Evolutionary conservation across 306 rosid genomes (phyloP).

Genomic region (Medicago lupulina): DNA sequence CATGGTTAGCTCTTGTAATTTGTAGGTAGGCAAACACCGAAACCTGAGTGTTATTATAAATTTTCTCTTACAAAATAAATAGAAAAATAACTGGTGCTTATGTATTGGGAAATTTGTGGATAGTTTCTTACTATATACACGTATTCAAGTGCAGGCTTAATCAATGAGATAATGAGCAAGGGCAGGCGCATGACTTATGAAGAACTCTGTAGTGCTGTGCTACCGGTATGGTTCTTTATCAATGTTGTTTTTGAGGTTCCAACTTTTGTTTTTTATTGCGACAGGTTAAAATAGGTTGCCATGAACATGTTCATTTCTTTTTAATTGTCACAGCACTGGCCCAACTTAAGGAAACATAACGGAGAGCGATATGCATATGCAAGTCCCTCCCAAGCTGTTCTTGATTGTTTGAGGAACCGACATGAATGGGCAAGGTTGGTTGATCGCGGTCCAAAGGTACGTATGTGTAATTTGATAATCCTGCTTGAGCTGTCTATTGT

Average conservation of each 20-base stretch:
- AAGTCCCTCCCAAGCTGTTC: constrained; percentile 97
- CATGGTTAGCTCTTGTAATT: constrained; percentile 20
- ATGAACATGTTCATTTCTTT: constrained; percentile 31
- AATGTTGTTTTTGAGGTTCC: constrained; percentile 30
- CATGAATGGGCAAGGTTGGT: constrained; percentile 97
- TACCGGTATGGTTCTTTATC: constrained; percentile 70
- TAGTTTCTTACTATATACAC: constrained; percentile 41
- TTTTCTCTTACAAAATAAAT: neutral
- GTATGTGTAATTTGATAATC: constrained; percentile 24
- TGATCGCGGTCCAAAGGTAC: constrained; percentile 98
- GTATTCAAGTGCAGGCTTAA: constrained; percentile 68
- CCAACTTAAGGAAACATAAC: constrained; percentile 93
- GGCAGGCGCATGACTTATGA: constrained; percentile 92
- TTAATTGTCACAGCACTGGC: constrained; percentile 84
- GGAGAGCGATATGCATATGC: constrained; percentile 98
- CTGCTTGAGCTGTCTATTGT: constrained; percentile 24
- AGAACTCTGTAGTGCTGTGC: constrained; percentile 90
- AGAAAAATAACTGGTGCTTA: constrained; percentile 16
- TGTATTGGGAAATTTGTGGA: constrained; percentile 29
- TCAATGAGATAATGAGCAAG: constrained; percentile 94
- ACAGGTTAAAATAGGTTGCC: constrained; percentile 10
- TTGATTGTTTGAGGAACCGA: constrained; percentile 92
- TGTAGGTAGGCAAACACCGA: constrained; percentile 30
- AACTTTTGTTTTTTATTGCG: constrained; percentile 8
- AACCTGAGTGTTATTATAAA: neutral